These are phyloP conservation scores for Combretum micranthum DNA, from an alignment of 345 rosid genomes.

Conservation along the genomic window DNA sequence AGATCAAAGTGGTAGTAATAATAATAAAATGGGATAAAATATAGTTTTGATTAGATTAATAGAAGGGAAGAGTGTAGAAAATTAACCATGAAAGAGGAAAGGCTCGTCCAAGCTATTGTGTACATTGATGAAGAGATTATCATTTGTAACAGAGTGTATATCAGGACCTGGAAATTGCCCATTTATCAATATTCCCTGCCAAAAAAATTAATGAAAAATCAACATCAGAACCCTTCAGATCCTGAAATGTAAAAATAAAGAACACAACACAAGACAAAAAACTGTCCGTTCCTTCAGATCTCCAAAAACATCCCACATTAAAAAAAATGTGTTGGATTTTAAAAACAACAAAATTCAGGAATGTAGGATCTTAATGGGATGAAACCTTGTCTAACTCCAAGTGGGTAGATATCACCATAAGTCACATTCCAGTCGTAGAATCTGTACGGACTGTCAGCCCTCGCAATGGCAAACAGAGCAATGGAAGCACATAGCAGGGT, in stretches of 20 bases:
- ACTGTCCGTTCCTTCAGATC: too few species aligned
- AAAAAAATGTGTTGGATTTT: too few species aligned
- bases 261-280: too few species aligned
- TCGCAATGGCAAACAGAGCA: constrained; percentile 22
- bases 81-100: constrained; percentile 69
- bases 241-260: not conserved
- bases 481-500: not conserved
- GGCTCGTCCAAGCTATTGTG: constrained; percentile 67
- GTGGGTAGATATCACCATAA: constrained; percentile 74
- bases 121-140: constrained; percentile 70
- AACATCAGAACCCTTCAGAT: not conserved
- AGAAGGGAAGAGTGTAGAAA: not conserved
- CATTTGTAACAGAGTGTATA: constrained; percentile 68
- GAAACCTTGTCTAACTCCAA: constrained; percentile 72
- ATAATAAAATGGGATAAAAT: not conserved
- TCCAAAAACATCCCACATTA: too few species aligned
- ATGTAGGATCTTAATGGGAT: not conserved
- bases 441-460: constrained; percentile 66
- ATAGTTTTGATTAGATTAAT: not conserved
- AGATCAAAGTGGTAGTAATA: not conserved
- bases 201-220: too few species aligned
- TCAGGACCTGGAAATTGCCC: constrained; percentile 92
- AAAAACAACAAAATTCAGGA: too few species aligned
- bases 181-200: constrained; percentile 79
- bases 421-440: constrained; percentile 75